phyloP scores from a whole-genome alignment of 169 alveolate genomes.

The Cryptosporidium xiaoi region DNA sequence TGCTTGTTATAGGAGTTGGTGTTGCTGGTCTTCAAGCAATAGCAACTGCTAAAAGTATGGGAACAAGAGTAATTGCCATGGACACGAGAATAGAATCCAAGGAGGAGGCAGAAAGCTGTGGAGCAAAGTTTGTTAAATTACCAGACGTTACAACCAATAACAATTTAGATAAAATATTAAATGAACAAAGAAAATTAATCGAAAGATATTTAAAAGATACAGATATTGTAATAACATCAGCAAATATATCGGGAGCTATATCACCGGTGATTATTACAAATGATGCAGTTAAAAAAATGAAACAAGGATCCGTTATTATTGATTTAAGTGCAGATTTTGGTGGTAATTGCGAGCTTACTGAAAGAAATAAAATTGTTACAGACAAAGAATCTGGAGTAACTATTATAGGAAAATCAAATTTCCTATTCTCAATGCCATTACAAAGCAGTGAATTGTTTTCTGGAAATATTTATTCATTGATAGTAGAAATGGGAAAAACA shows the following conservation, averaged over 20 bases:
- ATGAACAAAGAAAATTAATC: constrained; percentile 77
- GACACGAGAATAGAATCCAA: constrained; percentile 80
- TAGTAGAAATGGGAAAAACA: constrained; percentile 72
- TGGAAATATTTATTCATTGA: constrained; percentile 67
- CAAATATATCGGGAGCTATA: constrained; percentile 81
- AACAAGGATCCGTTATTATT: constrained; percentile 82
- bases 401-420: constrained; percentile 82
- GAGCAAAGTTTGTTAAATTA: constrained; percentile 81
- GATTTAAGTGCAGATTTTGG: constrained; percentile 84
- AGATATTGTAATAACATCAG: constrained; percentile 84
- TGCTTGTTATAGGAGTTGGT: constrained; percentile 84
- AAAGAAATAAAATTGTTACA: constrained; percentile 67
- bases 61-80: constrained; percentile 81
- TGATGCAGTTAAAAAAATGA: constrained; percentile 80
- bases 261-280: constrained; percentile 79
- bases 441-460: constrained; percentile 75
- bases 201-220: constrained; percentile 74
- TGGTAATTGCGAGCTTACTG: constrained; percentile 80
- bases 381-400: constrained; percentile 79
- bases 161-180: constrained; percentile 52
- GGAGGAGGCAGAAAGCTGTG: constrained; percentile 82
- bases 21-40: constrained; percentile 86
- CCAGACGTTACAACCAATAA: constrained; percentile 66
- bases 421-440: constrained; percentile 81
- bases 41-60: constrained; percentile 82